Base-by-base conservation (phyloP, 208 protist genomes). In the Angomonas ambiguus region DNA sequence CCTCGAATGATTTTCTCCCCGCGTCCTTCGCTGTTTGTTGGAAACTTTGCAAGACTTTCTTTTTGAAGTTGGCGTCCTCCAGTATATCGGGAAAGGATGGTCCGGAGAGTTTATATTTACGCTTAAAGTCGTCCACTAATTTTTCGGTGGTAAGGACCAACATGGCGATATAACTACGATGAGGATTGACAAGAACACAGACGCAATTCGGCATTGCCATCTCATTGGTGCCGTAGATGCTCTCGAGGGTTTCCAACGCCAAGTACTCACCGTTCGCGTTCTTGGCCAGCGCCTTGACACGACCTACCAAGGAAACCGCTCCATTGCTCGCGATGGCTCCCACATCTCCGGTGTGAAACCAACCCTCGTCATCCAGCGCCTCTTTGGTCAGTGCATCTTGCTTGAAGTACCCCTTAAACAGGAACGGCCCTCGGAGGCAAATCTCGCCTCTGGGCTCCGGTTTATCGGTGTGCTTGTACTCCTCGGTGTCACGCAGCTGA, bases 201-300 rank as follows among this genome's bases (percentile, higher is more conserved):
- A 87, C 72, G 28, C 83, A 76, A 65, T 88, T 88, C 11, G 80
- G 82, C 2, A 78, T 41, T 51, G 62, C 42, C 10, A 94, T 28
- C 31, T 79, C 72, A 49, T 86, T 83, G 25, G 75, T 77, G 53
- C 70, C 79, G 67, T 94, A 94, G 45, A 85, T 80, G 31, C 72
- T 67, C 63, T 94, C 88, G 0, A 97, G 72, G 27, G 61, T 75
- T 61, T 97, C 91, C n/a, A 95, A 56, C 16, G 92, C 88, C 33
- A 97, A 66, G 67, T 96, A 97, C 69, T 97, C 94, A n/a, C 94
- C 94, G 42, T 88, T 81, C 0, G 82, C 79, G 65, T 94, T 89
- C 79, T 97, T 97, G 45, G 86, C 89, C 22, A 97, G 75, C 30
- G 91, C 89, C 83, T 97, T 97, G 22, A 89, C 82, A 57, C 94